Evolutionary conservation across 768 basidiomycete genomes (phyloP), one percentile per base, ranked within the genome.

Genomic region (Leccinum barrowsii): DNA sequence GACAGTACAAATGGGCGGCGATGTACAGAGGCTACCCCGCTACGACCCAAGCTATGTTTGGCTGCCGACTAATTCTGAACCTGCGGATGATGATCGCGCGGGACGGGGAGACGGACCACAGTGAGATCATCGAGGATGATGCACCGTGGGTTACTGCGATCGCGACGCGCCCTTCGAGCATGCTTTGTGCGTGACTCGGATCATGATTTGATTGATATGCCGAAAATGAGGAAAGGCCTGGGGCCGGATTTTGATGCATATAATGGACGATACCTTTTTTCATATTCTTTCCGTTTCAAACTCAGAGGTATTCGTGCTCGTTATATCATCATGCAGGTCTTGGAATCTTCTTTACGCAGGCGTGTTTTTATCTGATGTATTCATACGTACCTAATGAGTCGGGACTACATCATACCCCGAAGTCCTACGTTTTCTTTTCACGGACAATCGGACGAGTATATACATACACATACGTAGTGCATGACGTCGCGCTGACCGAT

Each of bases 21-120:
- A 10, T 64, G 19, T 54, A 52, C 24, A 44, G 57, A 32, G 55
- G 26, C 15, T 63, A 51, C 22, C 61, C 58, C 2, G 53, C 47
- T 7, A 32, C 55, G 5, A 50, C 5, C 19, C 50, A 51, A 34
- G 30, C 30, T 1, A 32, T 51, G 50, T 15, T 51, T 21, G 50
- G 50, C 12, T 51, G 50, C 19, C 50, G 50, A 51, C 17, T 51
- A 12, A 51, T 51, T 19, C 6, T 51, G 12, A 51, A n/a, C 19
- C 50, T 51, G 3, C 50, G 50, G 6, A 21, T 51, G 50, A 32
- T 51, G 50, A 30, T 51, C 3, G 24, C 58, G 59, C 1, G 59
- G 58, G 28, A 63, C 50, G 12, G 55, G 50, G 32, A 57, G 19
- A 19, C 10, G 19, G 50, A 28, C 17, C n/a, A 30, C 28, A 3